These are phyloP conservation scores for Hypoxylon sp. DNA, from an alignment of 2,329 filamentous ascomycete genomes.

Conservation along the genomic window DNA sequence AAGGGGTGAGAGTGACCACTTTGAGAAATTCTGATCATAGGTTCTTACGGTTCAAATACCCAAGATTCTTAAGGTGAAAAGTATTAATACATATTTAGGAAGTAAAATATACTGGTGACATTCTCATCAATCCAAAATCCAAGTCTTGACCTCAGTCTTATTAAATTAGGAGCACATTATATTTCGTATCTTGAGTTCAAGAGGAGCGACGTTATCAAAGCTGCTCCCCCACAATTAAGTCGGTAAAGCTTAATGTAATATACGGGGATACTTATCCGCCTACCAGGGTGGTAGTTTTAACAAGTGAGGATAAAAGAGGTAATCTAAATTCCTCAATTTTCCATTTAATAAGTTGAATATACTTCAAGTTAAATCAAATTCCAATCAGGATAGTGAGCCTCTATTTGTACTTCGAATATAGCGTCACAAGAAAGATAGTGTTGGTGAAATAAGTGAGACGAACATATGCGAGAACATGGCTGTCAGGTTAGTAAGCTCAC, in stretches of 20 bases:
- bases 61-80: background rate
- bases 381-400: background rate
- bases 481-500: no score
- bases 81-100: background rate
- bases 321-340: background rate
- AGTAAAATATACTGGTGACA: background rate
- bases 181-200: constrained; percentile 4
- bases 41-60: background rate
- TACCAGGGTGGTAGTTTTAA: background rate
- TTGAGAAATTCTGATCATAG: background rate
- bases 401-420: background rate
- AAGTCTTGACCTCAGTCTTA: background rate
- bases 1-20: constrained; percentile 1
- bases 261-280: constrained; percentile 13
- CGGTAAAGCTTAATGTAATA: constrained; percentile 40
- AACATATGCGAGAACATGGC: no score
- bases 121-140: background rate
- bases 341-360: background rate
- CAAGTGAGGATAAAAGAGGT: background rate
- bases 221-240: constrained; percentile 18
- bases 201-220: constrained; percentile 19
- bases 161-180: background rate
- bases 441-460: no score
- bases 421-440: no score
- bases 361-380: background rate